Percentiles rank a stretch among this genome's conserved stretches.
Evolutionary conservation across 768 basidiomycete genomes (phyloP).

Genomic region (Ramaria sp.): DNA sequence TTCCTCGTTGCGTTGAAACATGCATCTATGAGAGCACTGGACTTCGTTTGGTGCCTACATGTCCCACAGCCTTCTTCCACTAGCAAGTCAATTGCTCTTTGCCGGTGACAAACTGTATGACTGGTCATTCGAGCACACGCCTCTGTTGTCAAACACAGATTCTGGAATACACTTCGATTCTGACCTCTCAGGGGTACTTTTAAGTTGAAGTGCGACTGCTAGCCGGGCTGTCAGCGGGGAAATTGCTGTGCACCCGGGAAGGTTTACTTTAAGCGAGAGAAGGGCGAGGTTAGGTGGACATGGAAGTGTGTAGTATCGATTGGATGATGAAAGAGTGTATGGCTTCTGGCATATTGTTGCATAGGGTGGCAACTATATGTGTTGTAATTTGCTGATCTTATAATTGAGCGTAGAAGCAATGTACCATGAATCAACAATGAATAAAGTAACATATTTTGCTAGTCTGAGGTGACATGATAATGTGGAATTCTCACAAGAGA

Average conservation of each 20-base stretch:
- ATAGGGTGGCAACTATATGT: no score
- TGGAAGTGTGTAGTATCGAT: conserved; percentile 55
- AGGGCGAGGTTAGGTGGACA: conserved; percentile 28
- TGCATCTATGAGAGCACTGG: no score
- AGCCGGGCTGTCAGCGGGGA: conserved; percentile 75
- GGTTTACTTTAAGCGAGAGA: neutral
- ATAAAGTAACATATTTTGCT: no score
- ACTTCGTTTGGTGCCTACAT: neutral
- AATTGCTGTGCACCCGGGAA: conserved; percentile 55
- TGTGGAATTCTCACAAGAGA: no score
- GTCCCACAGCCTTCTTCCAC: conserved; percentile 19
- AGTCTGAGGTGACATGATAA: no score
- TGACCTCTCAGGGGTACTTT: conserved; percentile 48
- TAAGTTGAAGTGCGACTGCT: conserved; percentile 64
- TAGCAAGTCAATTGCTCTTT: conserved; percentile 37
- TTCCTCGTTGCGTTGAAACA: no score
- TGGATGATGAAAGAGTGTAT: conserved; percentile 70
- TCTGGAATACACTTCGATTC: conserved; percentile 32
- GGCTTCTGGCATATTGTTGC: conserved; percentile 49
- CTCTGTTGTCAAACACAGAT: neutral
- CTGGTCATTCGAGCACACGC: no score
- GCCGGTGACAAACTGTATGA: conserved; percentile 42
- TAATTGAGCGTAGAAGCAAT: no score
- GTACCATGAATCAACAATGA: no score
- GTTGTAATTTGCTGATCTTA: no score